Conservation (phyloP, 1,284 basidiomycete genomes). For the Fomes fomentarius region DNA sequence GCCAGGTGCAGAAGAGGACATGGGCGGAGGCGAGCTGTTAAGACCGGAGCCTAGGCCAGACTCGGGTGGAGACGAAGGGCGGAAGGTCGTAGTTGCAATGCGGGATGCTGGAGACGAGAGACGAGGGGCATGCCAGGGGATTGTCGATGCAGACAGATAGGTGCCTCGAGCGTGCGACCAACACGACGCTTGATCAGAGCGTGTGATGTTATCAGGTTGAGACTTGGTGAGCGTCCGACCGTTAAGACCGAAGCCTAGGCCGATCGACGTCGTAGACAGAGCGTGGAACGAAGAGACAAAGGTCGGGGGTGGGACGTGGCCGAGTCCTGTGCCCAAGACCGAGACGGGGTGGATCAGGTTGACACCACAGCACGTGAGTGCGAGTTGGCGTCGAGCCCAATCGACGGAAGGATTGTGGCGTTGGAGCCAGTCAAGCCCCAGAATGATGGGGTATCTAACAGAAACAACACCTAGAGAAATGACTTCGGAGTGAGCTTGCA, state of each 20-base stretch:
- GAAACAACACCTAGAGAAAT: conserved; percentile 24
- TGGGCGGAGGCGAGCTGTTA: neutral
- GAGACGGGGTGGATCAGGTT: conserved; percentile 14
- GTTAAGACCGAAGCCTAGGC: conserved; percentile 20
- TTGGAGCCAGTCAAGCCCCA: conserved; percentile 29
- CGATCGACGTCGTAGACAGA: conserved; percentile 6
- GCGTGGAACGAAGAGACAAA: conserved; percentile 1
- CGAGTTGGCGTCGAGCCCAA: conserved; percentile 19
- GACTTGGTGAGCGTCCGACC: conserved; percentile 3
- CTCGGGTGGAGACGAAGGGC: neutral
- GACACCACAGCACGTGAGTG: conserved; percentile 31
- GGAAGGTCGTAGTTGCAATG: no score
- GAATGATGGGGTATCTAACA: conserved; percentile 27
- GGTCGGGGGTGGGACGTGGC: conserved; percentile 12
- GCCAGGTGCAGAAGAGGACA: conserved; percentile 1
- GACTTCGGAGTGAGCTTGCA: conserved; percentile 29
- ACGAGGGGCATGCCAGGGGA: conserved; percentile 10
- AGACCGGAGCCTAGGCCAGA: conserved; percentile 8
- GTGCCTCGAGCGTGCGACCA: conserved; percentile 4
- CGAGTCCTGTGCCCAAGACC: conserved; percentile 31
- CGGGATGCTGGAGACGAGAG: no score
- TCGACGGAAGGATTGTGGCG: conserved; percentile 30
- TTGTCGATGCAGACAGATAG: conserved; percentile 3
- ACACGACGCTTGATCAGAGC: conserved; percentile 12
- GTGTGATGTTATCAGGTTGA: neutral